Base-by-base conservation (phyloP, 2,329 filamentous ascomycete species). In the Aspergillus felis region DNA sequence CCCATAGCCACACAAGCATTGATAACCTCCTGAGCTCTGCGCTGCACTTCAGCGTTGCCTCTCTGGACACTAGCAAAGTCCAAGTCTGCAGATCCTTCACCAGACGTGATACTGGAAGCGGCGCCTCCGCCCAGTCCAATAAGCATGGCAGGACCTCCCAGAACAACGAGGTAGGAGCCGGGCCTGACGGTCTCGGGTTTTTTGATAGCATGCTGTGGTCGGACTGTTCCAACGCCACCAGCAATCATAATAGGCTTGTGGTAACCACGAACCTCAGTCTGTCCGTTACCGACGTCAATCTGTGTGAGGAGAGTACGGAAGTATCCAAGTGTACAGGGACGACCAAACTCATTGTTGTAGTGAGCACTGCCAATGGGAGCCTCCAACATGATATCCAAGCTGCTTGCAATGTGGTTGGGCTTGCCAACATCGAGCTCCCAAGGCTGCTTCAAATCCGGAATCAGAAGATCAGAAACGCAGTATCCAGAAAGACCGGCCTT, bases 231-330 rank as follows among this genome's bases (percentile, higher is more conserved):
- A 38, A 97, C 86, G 71, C 94, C 94, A 70, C 94, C 94, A 61
- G 94, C 94, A 77, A 99, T 91, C 91, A 97, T 96, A 74, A 96
- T 97, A 9, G 94, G 94, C 79, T 99, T 99, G 77, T 97, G 94
- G 73, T 96, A 99, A 25, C 94, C 94, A 65, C 93, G 84, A 69
- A 91, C 84, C 64, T 96, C 91, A 22, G 81, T 82, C 59, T 83
- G 79, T 44, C 84, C 84, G 56, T 84, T 81, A 48, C 80, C 82
- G n/a, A 82, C 74, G 27, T 83, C 80, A 29, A 89, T 82, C 57
- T 86, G 82, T 47, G 87, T 89, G 29, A 95, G 85, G 41, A 99
- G 82, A 0, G 94, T 99, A 59, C 93, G 84, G 81, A 99, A 99
- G 71, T 92, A 93, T 24, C 94, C 94, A 2, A 88, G 84, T 12